Evolutionary conservation across 331 rosid species (phyloP).

Genomic region (Cydonia oblonga): DNA sequence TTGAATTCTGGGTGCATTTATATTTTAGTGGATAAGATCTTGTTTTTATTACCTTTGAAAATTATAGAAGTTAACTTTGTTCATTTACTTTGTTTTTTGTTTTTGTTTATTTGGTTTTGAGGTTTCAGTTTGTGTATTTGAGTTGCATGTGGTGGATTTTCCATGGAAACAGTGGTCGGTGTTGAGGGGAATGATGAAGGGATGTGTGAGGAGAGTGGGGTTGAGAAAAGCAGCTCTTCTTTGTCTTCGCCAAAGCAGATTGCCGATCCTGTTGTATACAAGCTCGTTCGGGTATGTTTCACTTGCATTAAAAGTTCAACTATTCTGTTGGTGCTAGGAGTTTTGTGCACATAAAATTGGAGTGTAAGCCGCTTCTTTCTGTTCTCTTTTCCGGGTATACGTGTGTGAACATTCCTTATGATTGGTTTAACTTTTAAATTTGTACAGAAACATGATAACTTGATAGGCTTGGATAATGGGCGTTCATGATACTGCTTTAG

Average conservation of each 20-base stretch:
- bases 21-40: not conserved
- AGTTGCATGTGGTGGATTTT: constrained; percentile 91
- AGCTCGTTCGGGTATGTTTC: constrained; percentile 83
- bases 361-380: no score
- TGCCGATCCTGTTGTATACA: constrained; percentile 86
- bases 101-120: constrained; percentile 7
- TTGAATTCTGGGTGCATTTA: not conserved
- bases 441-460: not conserved
- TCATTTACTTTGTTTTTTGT: constrained; percentile 7
- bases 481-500: not conserved
- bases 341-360: no score
- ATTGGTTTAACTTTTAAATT: not conserved
- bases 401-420: not conserved
- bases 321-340: no score
- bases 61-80: not conserved
- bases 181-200: constrained; percentile 69
- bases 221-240: constrained; percentile 45
- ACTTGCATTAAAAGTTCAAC: not conserved
- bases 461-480: not conserved
- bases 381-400: no score
- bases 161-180: constrained; percentile 80
- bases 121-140: constrained; percentile 64
- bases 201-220: constrained; percentile 44
- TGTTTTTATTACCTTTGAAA: not conserved
- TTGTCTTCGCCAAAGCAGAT: constrained; percentile 51